Conservation (phyloP, 768 basidiomycete species). For the Gloeopeniophorella convolvens region DNA sequence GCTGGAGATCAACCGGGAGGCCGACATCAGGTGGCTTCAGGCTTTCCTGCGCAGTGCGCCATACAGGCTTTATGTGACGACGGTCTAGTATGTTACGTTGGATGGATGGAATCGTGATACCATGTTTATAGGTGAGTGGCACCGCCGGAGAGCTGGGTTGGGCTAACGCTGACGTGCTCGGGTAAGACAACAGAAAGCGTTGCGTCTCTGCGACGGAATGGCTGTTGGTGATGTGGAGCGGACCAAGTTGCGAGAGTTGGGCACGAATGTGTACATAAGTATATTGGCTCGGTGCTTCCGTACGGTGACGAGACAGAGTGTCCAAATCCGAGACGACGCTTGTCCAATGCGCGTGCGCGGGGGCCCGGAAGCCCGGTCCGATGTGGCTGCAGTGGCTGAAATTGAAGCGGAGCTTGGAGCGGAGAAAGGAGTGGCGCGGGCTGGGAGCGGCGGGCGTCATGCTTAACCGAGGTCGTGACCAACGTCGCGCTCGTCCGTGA, state of each 20-base stretch:
- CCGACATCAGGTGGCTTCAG: slow-evolving; percentile 18
- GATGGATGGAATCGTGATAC: not conserved
- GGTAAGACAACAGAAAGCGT: too few relatives aligned
- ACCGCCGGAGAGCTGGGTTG: too few relatives aligned
- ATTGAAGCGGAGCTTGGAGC: slow-evolving; percentile 15
- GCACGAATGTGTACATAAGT: too few relatives aligned
- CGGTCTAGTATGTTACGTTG: not conserved
- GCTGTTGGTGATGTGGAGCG: too few relatives aligned
- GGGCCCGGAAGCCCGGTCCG: too few relatives aligned
- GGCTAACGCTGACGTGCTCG: too few relatives aligned
- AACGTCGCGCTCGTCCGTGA: slow-evolving; percentile 22
- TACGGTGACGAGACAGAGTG: not conserved
- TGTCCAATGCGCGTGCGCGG: too few relatives aligned
- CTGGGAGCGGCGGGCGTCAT: not conserved
- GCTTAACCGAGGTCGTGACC: slow-evolving; percentile 21
- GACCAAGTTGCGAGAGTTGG: too few relatives aligned
- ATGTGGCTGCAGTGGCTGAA: slow-evolving; percentile 17
- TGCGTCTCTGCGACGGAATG: too few relatives aligned
- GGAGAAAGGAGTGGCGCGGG: not conserved
- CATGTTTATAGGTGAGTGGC: too few relatives aligned
- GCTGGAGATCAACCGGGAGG: slow-evolving; percentile 19
- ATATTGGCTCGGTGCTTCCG: not conserved
- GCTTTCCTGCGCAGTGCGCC: slow-evolving; percentile 12
- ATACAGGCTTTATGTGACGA: slow-evolving; percentile 11
- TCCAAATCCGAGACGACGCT: too few relatives aligned